These are phyloP conservation scores for Aspergillus indologenus DNA, from an alignment of 495 filamentous ascomycete species.

Conservation along the genomic window DNA sequence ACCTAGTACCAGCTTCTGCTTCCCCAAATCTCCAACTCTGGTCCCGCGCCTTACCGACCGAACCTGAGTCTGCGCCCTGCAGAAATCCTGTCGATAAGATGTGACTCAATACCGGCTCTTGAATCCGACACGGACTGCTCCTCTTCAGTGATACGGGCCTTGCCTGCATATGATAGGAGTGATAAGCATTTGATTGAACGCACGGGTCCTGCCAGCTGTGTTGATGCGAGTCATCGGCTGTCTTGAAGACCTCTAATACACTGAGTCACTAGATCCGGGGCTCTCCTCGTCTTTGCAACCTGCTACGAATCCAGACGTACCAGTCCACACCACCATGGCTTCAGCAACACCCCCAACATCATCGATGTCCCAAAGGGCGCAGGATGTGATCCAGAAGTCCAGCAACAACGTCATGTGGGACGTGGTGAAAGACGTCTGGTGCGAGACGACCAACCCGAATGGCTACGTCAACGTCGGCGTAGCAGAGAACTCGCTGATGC, in stretches of 20 bases:
- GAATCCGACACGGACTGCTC: too few species aligned
- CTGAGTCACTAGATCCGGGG: too few species aligned
- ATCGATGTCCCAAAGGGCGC: slow-evolving; percentile 23
- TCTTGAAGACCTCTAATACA: too few species aligned
- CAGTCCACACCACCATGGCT: neutral
- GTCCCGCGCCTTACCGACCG: neutral
- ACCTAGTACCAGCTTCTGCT: neutral
- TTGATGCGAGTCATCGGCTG: neutral
- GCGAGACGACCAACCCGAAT: slow-evolving; percentile 25
- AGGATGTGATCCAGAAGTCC: slow-evolving; percentile 10
- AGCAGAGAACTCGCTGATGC: slow-evolving; percentile 43
- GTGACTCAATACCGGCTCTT: too few species aligned
- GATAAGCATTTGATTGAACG: neutral
- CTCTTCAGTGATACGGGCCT: neutral
- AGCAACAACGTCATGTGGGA: slow-evolving; percentile 26
- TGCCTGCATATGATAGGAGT: neutral
- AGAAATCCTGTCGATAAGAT: neutral
- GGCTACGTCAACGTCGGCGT: slow-evolving; percentile 41
- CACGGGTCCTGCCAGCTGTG: neutral
- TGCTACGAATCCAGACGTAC: too few species aligned
- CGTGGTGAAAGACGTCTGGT: slow-evolving; percentile 26
- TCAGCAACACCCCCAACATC: neutral
- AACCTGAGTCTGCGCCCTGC: neutral
- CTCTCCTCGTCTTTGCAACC: too few species aligned
- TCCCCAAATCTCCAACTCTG: neutral